Percentiles rank a stretch among this genome's conserved stretches.
phyloP scores from a whole-genome alignment of 768 basidiomycete species.

The Porphyrellus cyaneotinctus region DNA sequence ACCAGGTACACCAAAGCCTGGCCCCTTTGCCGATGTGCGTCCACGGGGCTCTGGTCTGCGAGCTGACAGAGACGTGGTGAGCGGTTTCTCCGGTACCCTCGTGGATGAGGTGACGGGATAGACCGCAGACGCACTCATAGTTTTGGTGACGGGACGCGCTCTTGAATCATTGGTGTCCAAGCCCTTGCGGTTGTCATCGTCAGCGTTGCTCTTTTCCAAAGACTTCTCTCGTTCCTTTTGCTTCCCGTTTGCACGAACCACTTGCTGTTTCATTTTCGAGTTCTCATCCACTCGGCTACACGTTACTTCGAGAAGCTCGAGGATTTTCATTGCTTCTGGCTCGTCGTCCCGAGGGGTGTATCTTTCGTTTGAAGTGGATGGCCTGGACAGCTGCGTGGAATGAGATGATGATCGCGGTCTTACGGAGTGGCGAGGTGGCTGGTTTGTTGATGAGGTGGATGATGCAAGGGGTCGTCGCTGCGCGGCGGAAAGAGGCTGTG shows the following conservation, averaged over 20 bases:
- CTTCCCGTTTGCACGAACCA: slow-evolving; percentile 10
- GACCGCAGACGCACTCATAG: slow-evolving; percentile 15
- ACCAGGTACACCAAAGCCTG: neutral
- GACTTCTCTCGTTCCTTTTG: slow-evolving; percentile 2
- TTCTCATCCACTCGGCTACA: slow-evolving; percentile 24
- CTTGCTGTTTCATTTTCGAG: slow-evolving; percentile 24
- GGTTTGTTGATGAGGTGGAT: slow-evolving; percentile 19
- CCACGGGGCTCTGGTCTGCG: neutral
- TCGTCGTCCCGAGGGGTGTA: slow-evolving; percentile 14
- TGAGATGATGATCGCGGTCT: slow-evolving; percentile 20
- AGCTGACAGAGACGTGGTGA: neutral
- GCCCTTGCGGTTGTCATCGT: neutral
- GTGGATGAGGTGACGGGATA: neutral
- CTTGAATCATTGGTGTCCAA: neutral
- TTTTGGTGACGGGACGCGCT: slow-evolving; percentile 13
- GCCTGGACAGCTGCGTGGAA: slow-evolving; percentile 1
- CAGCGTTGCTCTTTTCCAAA: neutral
- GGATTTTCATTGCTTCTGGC: slow-evolving; percentile 22
- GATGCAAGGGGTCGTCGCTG: slow-evolving; percentile 19
- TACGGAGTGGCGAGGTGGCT: slow-evolving; percentile 1
- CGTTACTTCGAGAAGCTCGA: slow-evolving; percentile 24
- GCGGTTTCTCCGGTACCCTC: neutral
- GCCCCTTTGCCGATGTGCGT: slow-evolving; percentile 6
- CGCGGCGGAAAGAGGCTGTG: slow-evolving; percentile 3
- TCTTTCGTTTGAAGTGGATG: neutral